phyloP scores from a whole-genome alignment of 148 eudicot genomes.

The Fagopyrum homotropicum region DNA sequence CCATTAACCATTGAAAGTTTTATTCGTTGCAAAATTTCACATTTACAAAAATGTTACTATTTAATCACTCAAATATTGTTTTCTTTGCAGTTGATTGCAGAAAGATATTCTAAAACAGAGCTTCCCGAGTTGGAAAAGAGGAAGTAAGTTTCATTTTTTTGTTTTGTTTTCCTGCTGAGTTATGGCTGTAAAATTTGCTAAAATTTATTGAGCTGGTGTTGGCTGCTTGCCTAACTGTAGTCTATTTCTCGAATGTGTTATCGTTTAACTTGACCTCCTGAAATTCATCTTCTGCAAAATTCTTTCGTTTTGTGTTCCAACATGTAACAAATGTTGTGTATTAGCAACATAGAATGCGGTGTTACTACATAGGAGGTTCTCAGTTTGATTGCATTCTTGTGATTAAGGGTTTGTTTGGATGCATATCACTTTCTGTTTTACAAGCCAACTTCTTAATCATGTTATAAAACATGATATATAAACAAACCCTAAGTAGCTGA shows the following conservation, averaged over 20 bases:
- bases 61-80: background rate
- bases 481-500: conserved; percentile 37
- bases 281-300: background rate
- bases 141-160: conserved; percentile 44
- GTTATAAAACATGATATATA: too few species aligned
- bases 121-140: conserved; percentile 87
- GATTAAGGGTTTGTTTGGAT: conserved; percentile 36
- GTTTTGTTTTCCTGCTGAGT: background rate
- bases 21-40: background rate
- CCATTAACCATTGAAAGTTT: background rate
- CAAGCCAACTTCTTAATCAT: too few species aligned
- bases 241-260: background rate
- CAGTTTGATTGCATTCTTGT: conserved; percentile 21
- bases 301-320: background rate
- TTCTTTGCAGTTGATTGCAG: conserved; percentile 59
- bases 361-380: background rate
- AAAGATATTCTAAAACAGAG: conserved; percentile 66
- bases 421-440: too few species aligned
- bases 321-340: background rate
- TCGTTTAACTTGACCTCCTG: background rate
- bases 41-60: background rate
- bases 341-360: too few species aligned
- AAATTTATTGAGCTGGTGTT: background rate
- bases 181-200: background rate
- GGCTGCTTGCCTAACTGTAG: background rate